These are phyloP conservation scores for Penicillium paradoxum DNA, from an alignment of 495 filamentous ascomycete genomes.

Conservation along the genomic window DNA sequence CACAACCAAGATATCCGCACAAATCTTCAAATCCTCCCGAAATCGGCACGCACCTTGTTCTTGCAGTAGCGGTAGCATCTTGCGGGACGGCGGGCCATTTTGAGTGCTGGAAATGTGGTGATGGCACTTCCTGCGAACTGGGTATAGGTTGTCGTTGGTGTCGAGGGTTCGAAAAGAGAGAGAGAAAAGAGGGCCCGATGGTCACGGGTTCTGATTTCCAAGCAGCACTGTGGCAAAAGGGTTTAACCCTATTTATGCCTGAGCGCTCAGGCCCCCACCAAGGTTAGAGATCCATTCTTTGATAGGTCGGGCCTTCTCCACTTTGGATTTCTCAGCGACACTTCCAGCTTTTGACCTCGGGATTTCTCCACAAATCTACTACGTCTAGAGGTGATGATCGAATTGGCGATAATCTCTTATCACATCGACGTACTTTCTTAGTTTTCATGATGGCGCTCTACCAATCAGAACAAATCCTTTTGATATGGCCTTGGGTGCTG, in stretches of 20 bases:
- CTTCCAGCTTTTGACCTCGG: neutral
- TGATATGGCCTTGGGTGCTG: neutral
- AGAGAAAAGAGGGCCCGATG: constrained; percentile 28
- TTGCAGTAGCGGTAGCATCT: constrained; percentile 99
- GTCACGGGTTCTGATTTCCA: constrained; percentile 48
- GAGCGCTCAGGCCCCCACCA: constrained; percentile 24
- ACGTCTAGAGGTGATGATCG: neutral
- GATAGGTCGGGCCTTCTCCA: constrained; percentile 3
- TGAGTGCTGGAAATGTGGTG: constrained; percentile 59
- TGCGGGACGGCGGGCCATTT: constrained; percentile 97
- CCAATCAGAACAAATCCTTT: neutral
- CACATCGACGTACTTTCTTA: neutral
- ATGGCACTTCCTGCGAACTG: constrained; percentile 52
- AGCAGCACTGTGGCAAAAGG: constrained; percentile 44
- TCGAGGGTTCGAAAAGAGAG: constrained; percentile 33
- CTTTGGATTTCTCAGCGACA: neutral
- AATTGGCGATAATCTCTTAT: neutral
- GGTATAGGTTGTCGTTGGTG: constrained; percentile 39
- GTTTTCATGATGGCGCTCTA: neutral
- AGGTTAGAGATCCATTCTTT: constrained; percentile 9
- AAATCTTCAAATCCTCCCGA: constrained; percentile 24
- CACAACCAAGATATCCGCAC: constrained; percentile 34
- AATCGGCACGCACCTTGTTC: constrained; percentile 79
- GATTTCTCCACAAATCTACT: neutral
- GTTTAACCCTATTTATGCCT: constrained; percentile 43